Evolutionary conservation across 352 stramenopile genomes (phyloP).

Genomic region (Thalassiosira livingstoniorum): DNA sequence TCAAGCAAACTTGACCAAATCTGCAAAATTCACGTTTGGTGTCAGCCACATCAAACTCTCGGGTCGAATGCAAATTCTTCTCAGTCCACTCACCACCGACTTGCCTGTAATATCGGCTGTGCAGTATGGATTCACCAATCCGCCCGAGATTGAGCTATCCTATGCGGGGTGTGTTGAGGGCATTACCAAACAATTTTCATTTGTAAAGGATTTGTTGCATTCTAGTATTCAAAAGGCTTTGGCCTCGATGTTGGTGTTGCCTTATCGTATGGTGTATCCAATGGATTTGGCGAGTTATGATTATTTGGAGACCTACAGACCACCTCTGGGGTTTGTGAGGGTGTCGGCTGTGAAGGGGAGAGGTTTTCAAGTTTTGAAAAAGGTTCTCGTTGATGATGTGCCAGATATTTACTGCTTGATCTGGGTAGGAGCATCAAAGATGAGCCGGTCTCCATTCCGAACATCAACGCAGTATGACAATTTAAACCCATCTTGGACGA

Average conservation of each 20-base stretch:
- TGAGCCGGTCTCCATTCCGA: too few relatives aligned
- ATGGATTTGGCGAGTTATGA: constrained; percentile 59
- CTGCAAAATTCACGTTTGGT: constrained; percentile 58
- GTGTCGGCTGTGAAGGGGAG: constrained; percentile 47
- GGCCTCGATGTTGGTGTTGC: constrained; percentile 60
- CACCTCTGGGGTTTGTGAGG: constrained; percentile 67
- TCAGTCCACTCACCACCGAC: constrained; percentile 66
- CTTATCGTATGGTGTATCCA: constrained; percentile 68
- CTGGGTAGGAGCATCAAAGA: constrained; percentile 46
- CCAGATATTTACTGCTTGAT: constrained; percentile 75
- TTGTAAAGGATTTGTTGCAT: constrained; percentile 53
- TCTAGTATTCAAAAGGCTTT: constrained; percentile 49
- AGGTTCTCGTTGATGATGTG: constrained; percentile 69
- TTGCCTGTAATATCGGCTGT: constrained; percentile 67
- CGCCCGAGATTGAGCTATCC: constrained; percentile 62
- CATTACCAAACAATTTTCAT: constrained; percentile 39
- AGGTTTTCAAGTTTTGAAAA: constrained; percentile 69
- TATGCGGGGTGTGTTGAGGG: constrained; percentile 60
- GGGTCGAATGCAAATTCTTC: constrained; percentile 64
- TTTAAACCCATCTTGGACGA: constrained; percentile 62
- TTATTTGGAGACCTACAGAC: constrained; percentile 66
- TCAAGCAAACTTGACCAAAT: constrained; percentile 62
- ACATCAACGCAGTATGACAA: constrained; percentile 67
- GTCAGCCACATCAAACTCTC: constrained; percentile 69
- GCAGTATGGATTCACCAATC: constrained; percentile 79